These are phyloP conservation scores for Epichloe amarillans DNA, from an alignment of 2,329 filamentous ascomycete species.

Conservation along the genomic window DNA sequence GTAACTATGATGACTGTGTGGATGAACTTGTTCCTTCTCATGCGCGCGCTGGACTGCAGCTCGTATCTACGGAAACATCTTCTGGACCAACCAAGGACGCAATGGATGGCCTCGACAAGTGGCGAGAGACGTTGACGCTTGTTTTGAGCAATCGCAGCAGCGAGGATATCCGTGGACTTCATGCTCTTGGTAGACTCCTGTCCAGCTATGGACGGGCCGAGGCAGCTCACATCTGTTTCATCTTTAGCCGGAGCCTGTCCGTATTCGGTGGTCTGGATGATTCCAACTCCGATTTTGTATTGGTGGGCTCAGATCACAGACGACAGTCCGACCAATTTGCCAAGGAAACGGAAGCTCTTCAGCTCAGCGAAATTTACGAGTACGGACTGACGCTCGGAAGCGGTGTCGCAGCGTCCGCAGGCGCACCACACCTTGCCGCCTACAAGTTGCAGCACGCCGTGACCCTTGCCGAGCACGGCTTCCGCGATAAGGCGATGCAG, in stretches of 20 bases:
- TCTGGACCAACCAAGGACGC: constrained; percentile 54
- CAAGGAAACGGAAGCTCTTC: constrained; percentile 71
- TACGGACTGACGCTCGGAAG: constrained; percentile 66
- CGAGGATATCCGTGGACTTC: constrained; percentile 64
- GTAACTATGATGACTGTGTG: constrained; percentile 86
- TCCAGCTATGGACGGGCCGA: constrained; percentile 77
- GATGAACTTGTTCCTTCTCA: constrained; percentile 92
- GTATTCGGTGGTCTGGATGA: constrained; percentile 79
- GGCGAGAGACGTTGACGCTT: constrained; percentile 79
- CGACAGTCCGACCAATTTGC: constrained; percentile 58
- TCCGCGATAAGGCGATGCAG: constrained; percentile 67
- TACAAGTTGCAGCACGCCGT: constrained; percentile 89
- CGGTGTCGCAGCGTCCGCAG: constrained; percentile 34
- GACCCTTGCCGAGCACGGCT: constrained; percentile 70
- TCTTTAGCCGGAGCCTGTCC: constrained; percentile 62
- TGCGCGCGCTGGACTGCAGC: constrained; percentile 79
- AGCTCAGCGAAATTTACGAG: constrained; percentile 94
- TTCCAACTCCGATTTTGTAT: constrained; percentile 59
- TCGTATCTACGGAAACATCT: constrained; percentile 63
- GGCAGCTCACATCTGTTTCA: constrained; percentile 85
- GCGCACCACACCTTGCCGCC: constrained; percentile 68
- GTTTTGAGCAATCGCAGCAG: constrained; percentile 78
- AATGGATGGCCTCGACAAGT: constrained; percentile 78
- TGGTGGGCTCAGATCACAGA: constrained; percentile 74
- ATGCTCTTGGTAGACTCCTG: constrained; percentile 69